Percentiles rank a stretch among this genome's conserved stretches.
Conservation (phyloP, 371 early-diverging fungal species). For the Batkoa obscura region DNA sequence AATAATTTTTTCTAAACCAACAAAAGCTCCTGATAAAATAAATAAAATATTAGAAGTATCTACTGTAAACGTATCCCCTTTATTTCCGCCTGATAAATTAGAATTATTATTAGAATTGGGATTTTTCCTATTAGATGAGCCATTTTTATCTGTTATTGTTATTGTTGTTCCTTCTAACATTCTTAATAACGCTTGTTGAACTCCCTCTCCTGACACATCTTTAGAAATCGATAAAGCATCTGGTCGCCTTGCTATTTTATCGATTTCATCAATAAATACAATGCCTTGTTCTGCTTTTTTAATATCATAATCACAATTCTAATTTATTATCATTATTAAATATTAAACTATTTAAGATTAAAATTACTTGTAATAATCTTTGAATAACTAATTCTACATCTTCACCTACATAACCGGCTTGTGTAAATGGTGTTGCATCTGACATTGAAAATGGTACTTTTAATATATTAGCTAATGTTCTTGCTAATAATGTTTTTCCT, state of each 20-base stretch:
- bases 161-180: constrained; percentile 83
- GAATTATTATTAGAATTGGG: constrained; percentile 10
- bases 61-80: constrained; percentile 61
- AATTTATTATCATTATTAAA: neutral
- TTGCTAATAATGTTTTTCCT: constrained; percentile 68
- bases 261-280: constrained; percentile 86
- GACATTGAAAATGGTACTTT: constrained; percentile 81
- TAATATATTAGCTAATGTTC: constrained; percentile 63
- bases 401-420: constrained; percentile 87
- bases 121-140: constrained; percentile 11
- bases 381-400: constrained; percentile 79
- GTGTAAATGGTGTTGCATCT: constrained; percentile 86
- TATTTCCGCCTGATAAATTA: too few relatives aligned
- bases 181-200: constrained; percentile 67
- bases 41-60: constrained; percentile 84
- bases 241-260: constrained; percentile 62
- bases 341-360: neutral
- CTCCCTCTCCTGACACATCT: constrained; percentile 87
- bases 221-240: constrained; percentile 59
- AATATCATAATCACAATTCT: constrained; percentile 72
- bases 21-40: constrained; percentile 81
- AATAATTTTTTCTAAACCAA: constrained; percentile 69
- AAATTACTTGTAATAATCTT: constrained; percentile 47
- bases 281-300: constrained; percentile 71
- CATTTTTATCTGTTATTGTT: constrained; percentile 65